Evolutionary conservation across 257 asterid genomes (phyloP), one percentile per base, ranked within the genome.

Genomic region (Solanum peruvianum): DNA sequence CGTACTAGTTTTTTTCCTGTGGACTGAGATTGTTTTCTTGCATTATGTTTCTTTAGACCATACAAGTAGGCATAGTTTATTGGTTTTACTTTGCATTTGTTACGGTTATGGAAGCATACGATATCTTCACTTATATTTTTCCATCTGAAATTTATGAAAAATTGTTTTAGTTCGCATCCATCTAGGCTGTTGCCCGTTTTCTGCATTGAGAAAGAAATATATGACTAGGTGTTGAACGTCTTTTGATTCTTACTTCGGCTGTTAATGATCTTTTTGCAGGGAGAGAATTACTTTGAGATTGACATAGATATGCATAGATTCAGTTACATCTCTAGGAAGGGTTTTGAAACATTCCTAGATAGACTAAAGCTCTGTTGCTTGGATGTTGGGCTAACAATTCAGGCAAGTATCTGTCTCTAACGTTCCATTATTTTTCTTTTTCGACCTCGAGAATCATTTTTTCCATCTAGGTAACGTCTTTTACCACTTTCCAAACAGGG

Each of bases 291-390:
- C 89, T 92, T 97, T 44, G 99, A 97, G 89, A 96, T 97, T 42
- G 99, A 96, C 86, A 86, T 97, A 94, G 99, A 97, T 67, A 97
- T 97, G 99, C 99, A 97, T 88, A 92, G 99, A 86, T 96, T 95
- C 91, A 92, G 98, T 93, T 95, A 95, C 92, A 96, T 96, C 73
- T 95, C 99, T 21, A 91, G 96, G 82, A 97, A 95, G 89, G 99
- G 99, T 9, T 94, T 95, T 49, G 94, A 91, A 88, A 90, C 97
- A 82, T 95, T 97, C 89, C 87, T 94, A 10, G 99, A 95, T 89
- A 88, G 98, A 89, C 90, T 97, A 84, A 97, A 97, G 96, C 92
- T 90, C 29, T 95, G 96, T 87, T 89, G 91, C 31, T 89, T 97
- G 93, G 99, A 97, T 91, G 92, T 97, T 85, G 99, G 98, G 81